Conservation (phyloP, 805 yeast genomes). For the Candida germanica region DNA sequence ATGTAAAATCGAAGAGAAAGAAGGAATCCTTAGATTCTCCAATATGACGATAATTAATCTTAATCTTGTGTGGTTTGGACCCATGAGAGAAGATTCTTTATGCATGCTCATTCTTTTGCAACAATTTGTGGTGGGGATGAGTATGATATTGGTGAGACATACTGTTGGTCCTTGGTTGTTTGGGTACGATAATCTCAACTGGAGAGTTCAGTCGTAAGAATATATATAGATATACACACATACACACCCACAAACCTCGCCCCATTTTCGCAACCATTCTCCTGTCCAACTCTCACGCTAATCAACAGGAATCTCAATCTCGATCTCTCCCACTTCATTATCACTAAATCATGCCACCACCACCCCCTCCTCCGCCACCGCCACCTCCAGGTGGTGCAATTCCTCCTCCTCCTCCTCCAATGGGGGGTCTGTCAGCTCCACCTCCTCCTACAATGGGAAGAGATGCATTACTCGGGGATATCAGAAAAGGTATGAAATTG, state of each 20-base stretch:
- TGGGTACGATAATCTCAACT: slow-evolving; percentile 76
- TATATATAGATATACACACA: too few species aligned
- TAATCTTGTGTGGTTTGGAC: slow-evolving; percentile 82
- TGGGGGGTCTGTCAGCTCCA: slow-evolving; percentile 1
- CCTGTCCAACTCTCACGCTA: too few species aligned
- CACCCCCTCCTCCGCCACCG: slow-evolving; percentile 19
- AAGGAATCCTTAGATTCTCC: slow-evolving; percentile 47
- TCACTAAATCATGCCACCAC: slow-evolving; percentile 11
- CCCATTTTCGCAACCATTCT: not conserved
- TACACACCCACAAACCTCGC: not conserved
- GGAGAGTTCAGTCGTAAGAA: slow-evolving; percentile 17
- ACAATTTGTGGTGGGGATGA: slow-evolving; percentile 66
- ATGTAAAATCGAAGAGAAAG: slow-evolving; percentile 31
- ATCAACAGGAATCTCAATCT: not conserved
- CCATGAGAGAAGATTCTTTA: slow-evolving; percentile 77
- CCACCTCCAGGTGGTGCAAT: slow-evolving; percentile 19
- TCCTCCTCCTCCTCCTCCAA: slow-evolving; percentile 22
- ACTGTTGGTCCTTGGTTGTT: slow-evolving; percentile 80
- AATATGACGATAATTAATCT: slow-evolving; percentile 89
- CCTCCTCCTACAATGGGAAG: slow-evolving; percentile 25
- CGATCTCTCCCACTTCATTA: not conserved
- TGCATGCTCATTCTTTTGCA: slow-evolving; percentile 56
- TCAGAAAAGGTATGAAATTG: slow-evolving; percentile 53
- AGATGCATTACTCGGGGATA: slow-evolving; percentile 69
- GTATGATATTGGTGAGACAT: slow-evolving; percentile 72